These are phyloP conservation scores for Colletotrichum ledebouriae DNA, from an alignment of 2,329 filamentous ascomycete genomes.

Conservation along the genomic window DNA sequence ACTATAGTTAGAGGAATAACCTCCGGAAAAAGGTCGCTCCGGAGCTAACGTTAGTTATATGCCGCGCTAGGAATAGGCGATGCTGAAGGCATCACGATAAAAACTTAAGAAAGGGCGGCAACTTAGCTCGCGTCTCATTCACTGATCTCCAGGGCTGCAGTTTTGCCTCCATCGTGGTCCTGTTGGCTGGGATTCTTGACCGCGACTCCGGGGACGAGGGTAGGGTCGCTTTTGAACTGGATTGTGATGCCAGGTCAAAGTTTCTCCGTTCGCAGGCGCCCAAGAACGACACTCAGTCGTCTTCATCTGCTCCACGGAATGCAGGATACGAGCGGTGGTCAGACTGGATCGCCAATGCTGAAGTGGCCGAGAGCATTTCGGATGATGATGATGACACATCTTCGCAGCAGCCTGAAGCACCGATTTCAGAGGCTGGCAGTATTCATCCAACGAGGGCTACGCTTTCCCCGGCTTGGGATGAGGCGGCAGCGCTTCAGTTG, in stretches of 20 bases:
- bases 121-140: slow-evolving; percentile 54
- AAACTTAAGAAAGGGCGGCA: slow-evolving; percentile 46
- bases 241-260: slow-evolving; percentile 46
- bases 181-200: slow-evolving; percentile 52
- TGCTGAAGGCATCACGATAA: too few relatives aligned
- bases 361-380: background rate
- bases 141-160: slow-evolving; percentile 57
- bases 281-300: too few relatives aligned
- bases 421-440: background rate
- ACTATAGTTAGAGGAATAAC: too few relatives aligned
- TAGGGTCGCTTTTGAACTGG: slow-evolving; percentile 49
- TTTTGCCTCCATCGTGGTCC: slow-evolving; percentile 52
- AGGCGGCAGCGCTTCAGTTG: slow-evolving; percentile 19
- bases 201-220: slow-evolving; percentile 50
- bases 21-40: too few relatives aligned
- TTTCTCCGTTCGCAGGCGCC: slow-evolving; percentile 11
- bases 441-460: background rate
- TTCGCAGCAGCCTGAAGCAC: background rate
- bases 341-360: slow-evolving; percentile 43
- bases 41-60: too few relatives aligned
- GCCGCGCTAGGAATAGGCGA: too few relatives aligned
- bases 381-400: background rate
- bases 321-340: slow-evolving; percentile 45
- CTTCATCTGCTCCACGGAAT: background rate
- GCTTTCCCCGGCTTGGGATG: slow-evolving; percentile 20